Evolutionary conservation across 2,329 filamentous ascomycete species (phyloP), one percentile per base, ranked within the genome.

Genomic region (Tolypocladium guangdongense): DNA sequence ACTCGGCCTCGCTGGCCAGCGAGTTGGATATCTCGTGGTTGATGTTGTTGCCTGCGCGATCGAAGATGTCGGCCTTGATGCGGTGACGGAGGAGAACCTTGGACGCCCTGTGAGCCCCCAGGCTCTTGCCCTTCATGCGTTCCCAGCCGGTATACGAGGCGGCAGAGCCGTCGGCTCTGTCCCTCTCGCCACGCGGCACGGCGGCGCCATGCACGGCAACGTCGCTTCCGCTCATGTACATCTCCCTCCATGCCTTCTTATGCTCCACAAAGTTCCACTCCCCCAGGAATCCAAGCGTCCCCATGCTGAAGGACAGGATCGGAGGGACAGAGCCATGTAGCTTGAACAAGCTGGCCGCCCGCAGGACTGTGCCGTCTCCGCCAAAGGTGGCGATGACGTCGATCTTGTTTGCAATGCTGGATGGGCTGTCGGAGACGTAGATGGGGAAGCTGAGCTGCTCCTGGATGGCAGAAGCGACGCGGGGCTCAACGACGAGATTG

Each of bases 241-340:
- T 89, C 66, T 96, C 89, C 49, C 90, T 78, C 73, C 95, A 96
- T 0, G 93, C 93, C 49, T 88, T 81, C 71, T 96, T 96, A 72
- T 95, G 89, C 63, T 97, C 91, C 7, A 78, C 77, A 66, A 97
- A 97, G 63, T 93, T 95, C 91, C 92, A 99, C 70, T 97, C 92
- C 18, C 92, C 91, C 8, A 99, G 73, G 60, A 99, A 99, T 0
- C 93, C 93, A 1, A 99, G 74, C 0, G 92, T 95, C 7, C 93
- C 93, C 89, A 99, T 96, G 66, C 90, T 95, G 66, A 99, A 99
- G 1, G 89, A 90, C 8, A 99, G 75, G 36, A 99, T 87, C 0
- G 93, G 93, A 0, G 93, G 93, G 0, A 99, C 92, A 45, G 83
- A 83, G 2, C 80, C 77, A 46, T 88, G 84, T 38, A 88, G 86